Conservation (phyloP, 192 early-diverging fungal genomes). For the Mortierella antarctica region DNA sequence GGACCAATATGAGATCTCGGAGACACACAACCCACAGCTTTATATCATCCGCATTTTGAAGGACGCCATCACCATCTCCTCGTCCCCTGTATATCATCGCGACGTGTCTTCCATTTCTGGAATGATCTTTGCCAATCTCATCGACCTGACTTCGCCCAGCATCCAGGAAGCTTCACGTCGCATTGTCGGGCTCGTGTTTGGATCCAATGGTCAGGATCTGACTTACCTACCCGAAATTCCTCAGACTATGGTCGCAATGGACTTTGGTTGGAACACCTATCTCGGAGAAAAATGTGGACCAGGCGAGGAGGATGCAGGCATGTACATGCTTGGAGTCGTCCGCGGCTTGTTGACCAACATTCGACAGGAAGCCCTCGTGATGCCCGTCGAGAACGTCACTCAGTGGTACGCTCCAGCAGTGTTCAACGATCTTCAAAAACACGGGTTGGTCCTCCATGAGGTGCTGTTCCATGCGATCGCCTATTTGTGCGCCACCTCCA, state of each 20-base stretch:
- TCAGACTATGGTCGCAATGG: constrained; percentile 29
- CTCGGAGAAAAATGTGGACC: constrained; percentile 46
- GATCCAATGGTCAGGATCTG: constrained; percentile 14
- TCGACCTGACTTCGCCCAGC: constrained; percentile 36
- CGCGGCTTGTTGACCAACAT: constrained; percentile 61
- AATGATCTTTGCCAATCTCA: constrained; percentile 49
- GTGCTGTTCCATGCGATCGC: constrained; percentile 70
- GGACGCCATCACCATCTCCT: constrained; percentile 47
- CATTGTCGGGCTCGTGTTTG: constrained; percentile 31
- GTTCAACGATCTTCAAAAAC: constrained; percentile 27
- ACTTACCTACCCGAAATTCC: constrained; percentile 33
- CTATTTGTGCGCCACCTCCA: constrained; percentile 69
- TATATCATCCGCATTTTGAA: constrained; percentile 43
- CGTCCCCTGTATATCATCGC: constrained; percentile 44
- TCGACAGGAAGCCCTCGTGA: constrained; percentile 50
- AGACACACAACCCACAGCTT: constrained; percentile 16
- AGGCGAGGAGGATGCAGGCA: constrained; percentile 50
- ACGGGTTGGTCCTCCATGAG: constrained; percentile 59
- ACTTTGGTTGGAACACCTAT: constrained; percentile 50
- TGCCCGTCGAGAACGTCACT: constrained; percentile 20
- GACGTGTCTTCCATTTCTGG: constrained; percentile 51
- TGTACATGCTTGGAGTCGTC: constrained; percentile 58
- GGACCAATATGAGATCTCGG: constrained; percentile 27
- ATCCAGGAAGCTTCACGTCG: constrained; percentile 26
- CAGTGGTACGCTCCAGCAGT: constrained; percentile 44